Evolutionary conservation across 1,139 yeast species (phyloP).

Genomic region (Nakaseomyces delphensis): DNA sequence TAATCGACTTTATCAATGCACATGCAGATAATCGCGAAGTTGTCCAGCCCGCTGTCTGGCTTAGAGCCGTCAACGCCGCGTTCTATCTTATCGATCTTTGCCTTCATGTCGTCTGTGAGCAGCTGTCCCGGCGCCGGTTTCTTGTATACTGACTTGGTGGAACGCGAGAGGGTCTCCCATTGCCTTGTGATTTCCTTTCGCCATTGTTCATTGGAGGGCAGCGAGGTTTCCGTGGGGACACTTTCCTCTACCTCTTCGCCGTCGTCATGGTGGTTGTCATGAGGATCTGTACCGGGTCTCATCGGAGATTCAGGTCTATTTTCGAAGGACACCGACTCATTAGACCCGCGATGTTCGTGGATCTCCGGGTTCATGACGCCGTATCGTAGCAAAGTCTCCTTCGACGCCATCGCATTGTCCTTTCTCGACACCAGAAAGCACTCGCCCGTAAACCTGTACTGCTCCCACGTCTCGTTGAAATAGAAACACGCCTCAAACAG

Average conservation of each 20-base stretch:
- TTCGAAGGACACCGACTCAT: constrained; percentile 3
- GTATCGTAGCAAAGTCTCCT: constrained; percentile 14
- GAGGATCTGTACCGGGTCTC: not conserved
- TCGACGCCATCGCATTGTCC: constrained; percentile 11
- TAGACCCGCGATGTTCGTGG: constrained; percentile 3
- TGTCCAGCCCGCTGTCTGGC: constrained; percentile 57
- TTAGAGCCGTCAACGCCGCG: constrained; percentile 81
- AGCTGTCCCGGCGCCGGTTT: constrained; percentile 62
- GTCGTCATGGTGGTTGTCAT: constrained; percentile 8
- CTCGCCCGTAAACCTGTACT: constrained; percentile 62
- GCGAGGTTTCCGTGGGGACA: constrained; percentile 7
- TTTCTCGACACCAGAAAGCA: constrained; percentile 33
- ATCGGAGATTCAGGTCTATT: constrained; percentile 4
- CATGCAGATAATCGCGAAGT: constrained; percentile 62
- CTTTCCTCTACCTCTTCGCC: constrained; percentile 11
- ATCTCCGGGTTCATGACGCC: constrained; percentile 29
- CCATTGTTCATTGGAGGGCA: constrained; percentile 60
- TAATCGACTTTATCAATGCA: constrained; percentile 68
- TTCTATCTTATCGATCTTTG: constrained; percentile 56
- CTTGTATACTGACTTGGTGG: constrained; percentile 54
- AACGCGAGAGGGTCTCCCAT: constrained; percentile 54
- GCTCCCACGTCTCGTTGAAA: constrained; percentile 52
- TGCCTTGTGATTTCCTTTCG: constrained; percentile 48
- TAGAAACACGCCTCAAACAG: constrained; percentile 68
- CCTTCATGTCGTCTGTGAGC: constrained; percentile 49